These are phyloP conservation scores for Fagopyrum tataricum DNA, from an alignment of 148 eudicot genomes.

Conservation along the genomic window DNA sequence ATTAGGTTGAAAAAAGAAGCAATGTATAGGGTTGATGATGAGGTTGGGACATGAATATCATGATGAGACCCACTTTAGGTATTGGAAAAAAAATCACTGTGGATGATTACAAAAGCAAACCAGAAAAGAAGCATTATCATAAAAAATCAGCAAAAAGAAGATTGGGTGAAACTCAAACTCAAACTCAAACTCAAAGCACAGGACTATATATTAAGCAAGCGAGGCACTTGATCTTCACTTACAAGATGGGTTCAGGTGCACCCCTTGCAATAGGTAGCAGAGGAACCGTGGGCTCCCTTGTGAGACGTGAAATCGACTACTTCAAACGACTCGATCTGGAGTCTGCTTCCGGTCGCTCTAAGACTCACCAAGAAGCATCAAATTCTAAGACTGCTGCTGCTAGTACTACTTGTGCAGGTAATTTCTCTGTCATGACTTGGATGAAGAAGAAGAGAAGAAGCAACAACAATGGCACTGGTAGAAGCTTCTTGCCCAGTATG, in stretches of 20 bases:
- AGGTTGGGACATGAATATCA: not conserved
- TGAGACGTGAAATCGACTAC: conserved; percentile 72
- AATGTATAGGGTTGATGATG: not conserved
- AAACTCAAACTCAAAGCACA: not conserved
- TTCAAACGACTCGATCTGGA: conserved; percentile 26
- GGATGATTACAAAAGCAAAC: conserved; percentile 1
- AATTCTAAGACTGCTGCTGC: not conserved
- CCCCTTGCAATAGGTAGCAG: conserved; percentile 48
- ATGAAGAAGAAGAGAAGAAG: not conserved
- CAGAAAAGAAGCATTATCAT: not conserved
- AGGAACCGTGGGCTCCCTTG: conserved; percentile 78
- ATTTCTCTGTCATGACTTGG: conserved; percentile 3
- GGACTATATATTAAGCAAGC: too few relatives aligned
- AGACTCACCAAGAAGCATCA: conserved; percentile 6
- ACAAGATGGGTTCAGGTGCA: conserved; percentile 6
- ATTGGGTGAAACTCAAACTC: not conserved
- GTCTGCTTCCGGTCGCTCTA: not conserved
- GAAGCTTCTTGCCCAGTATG: conserved; percentile 14
- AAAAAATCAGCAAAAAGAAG: not conserved
- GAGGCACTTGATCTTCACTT: not conserved
- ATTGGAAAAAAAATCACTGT: not conserved
- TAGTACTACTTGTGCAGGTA: not conserved
- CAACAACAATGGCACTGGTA: not conserved
- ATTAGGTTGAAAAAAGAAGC: not conserved
- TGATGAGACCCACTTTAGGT: not conserved